Evolutionary conservation across 1,284 basidiomycete species (phyloP).

Genomic region (Heterobasidion annosum): DNA sequence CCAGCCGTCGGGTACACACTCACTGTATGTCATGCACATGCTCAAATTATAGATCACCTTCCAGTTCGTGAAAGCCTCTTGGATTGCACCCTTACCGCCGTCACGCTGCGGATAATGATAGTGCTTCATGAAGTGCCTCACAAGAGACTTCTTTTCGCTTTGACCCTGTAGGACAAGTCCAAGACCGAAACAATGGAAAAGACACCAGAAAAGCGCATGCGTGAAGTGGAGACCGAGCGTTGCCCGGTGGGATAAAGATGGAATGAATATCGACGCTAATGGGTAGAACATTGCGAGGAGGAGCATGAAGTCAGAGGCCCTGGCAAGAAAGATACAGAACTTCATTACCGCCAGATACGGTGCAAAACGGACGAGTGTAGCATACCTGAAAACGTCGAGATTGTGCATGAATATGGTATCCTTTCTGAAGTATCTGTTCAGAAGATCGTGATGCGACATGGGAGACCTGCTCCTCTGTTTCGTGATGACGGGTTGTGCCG

Average conservation of each 20-base stretch:
- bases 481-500: constrained; percentile 7
- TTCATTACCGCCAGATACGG: background rate
- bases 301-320: constrained; percentile 62
- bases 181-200: constrained; percentile 86
- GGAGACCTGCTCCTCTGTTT: constrained; percentile 12
- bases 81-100: constrained; percentile 62
- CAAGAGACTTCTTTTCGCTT: constrained; percentile 81
- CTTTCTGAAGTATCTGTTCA: constrained; percentile 86
- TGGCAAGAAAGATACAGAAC: constrained; percentile 16
- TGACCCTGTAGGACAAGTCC: constrained; percentile 81
- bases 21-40: constrained; percentile 91
- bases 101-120: constrained; percentile 71
- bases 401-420: constrained; percentile 81
- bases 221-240: constrained; percentile 61
- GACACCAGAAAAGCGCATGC: constrained; percentile 82
- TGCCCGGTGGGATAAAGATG: constrained; percentile 30
- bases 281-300: constrained; percentile 52
- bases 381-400: constrained; percentile 78
- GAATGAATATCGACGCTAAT: constrained; percentile 33
- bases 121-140: constrained; percentile 90
- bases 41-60: constrained; percentile 90
- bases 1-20: constrained; percentile 17
- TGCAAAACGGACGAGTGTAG: background rate
- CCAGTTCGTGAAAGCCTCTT: constrained; percentile 94
- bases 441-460: constrained; percentile 77